Percentiles rank a stretch among this genome's conserved stretches.
Conservation (phyloP, 2,329 filamentous ascomycete genomes). For the Penicillium sp. region DNA sequence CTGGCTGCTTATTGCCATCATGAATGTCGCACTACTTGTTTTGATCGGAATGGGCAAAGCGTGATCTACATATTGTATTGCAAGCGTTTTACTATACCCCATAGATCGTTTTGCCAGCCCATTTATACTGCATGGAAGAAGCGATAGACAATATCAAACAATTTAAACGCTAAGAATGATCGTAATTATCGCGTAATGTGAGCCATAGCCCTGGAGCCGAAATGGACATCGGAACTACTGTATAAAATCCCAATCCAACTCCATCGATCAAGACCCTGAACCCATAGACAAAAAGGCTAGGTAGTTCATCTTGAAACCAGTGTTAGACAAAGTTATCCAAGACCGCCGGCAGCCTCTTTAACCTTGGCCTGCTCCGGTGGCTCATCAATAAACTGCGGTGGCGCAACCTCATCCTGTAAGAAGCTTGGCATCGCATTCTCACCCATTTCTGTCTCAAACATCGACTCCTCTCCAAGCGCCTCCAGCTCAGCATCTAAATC, state of each 20-base stretch:
- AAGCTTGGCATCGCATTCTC: slow-evolving; percentile 74
- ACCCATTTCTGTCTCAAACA: slow-evolving; percentile 71
- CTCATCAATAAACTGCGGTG: slow-evolving; percentile 89
- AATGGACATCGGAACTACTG: neutral
- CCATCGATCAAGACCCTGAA: neutral
- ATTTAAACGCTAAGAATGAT: slow-evolving; percentile 4
- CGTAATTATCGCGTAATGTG: neutral
- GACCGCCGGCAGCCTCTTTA: slow-evolving; percentile 69
- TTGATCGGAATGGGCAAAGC: slow-evolving; percentile 59
- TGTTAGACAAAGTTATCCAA: slow-evolving; percentile 21
- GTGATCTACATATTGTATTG: neutral
- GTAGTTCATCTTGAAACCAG: neutral
- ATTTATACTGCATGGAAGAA: neutral
- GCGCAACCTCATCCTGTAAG: slow-evolving; percentile 81
- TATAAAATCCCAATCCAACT: slow-evolving; percentile 12
- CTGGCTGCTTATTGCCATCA: slow-evolving; percentile 72
- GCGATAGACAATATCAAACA: neutral
- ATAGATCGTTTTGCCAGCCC: neutral
- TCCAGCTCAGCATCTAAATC: slow-evolving; percentile 96
- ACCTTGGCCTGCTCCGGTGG: slow-evolving; percentile 74
- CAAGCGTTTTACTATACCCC: neutral
- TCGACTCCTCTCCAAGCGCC: slow-evolving; percentile 89
- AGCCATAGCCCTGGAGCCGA: neutral
- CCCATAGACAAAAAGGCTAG: neutral
- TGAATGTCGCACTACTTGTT: slow-evolving; percentile 78